Conservation (phyloP, 257 asterid genomes). For the Lycium ferocissimum region DNA sequence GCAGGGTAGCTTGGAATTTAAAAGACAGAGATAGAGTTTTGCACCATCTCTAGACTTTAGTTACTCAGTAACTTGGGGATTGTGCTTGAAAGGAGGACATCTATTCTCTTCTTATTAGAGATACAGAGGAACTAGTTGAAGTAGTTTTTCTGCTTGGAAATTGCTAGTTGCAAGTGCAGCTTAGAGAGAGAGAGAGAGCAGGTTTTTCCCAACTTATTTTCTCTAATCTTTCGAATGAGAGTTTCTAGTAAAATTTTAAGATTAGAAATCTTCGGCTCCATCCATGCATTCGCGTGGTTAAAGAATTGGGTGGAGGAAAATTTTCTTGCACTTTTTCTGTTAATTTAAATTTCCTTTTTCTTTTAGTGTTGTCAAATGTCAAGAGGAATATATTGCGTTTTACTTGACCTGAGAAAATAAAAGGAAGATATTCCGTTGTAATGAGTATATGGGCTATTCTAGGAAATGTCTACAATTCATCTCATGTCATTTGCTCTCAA, state of each 20-base stretch:
- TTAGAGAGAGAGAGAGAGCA: neutral
- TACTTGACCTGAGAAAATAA: neutral
- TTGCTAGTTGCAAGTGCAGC: no score
- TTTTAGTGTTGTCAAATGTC: neutral
- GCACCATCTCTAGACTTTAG: no score
- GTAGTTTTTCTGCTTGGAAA: neutral
- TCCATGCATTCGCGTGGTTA: neutral
- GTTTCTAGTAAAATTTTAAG: neutral
- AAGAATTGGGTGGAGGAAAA: neutral
- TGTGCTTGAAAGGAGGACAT: neutral
- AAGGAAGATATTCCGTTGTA: neutral
- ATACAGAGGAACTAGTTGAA: neutral
- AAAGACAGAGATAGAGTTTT: no score
- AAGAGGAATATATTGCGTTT: neutral
- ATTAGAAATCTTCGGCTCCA: neutral
- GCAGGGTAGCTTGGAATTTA: no score
- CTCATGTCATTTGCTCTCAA: neutral
- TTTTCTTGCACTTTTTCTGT: neutral
- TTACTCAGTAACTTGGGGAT: neutral
- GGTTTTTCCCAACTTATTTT: neutral
- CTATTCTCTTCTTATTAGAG: neutral
- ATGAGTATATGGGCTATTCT: neutral
- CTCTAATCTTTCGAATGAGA: neutral
- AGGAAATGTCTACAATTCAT: conserved; percentile 10
- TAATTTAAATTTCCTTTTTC: neutral